Base-by-base conservation (phyloP, 257 asterid genomes). In the Jasminum sambac region DNA sequence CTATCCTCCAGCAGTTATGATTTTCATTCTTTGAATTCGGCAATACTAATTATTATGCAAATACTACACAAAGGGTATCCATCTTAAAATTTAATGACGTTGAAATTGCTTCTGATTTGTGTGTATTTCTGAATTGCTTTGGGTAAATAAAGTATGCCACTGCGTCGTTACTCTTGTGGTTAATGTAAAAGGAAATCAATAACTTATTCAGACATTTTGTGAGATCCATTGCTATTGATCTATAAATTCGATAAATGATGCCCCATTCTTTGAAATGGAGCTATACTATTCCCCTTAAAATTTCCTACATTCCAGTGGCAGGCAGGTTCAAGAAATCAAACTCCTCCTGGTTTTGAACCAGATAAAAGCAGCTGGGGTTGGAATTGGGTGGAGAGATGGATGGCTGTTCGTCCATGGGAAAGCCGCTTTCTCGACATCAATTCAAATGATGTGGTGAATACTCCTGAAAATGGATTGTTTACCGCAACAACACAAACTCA, bases 331-430 rank as follows among this genome's bases (percentile, higher is more conserved):
- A 88, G 91, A 79, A 96, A 83, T 76, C 93, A 80, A 68, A 36
- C 77, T 23, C 59, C 78, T 34, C 83, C 88, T 75, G 93, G 93
- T 46, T 89, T 88, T 73, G 87, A 95, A 72, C 99, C 97, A 11
- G 98, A 95, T 73, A 89, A 80, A 77, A 85, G 84, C 85, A 88
- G 83, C 84, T 95, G 98, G 99, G 95, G 99, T 64, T 95, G 98
- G 99, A 95, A 95, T 72, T 95, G 98, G 99, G 86, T 91, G 81
- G 99, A 95, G 83, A 82, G 99, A 75, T 95, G 99, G 99, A 95
- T 95, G 99, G 99, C 97, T 11, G 99, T 95, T 77, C 96, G 97
- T 69, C 98, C 99, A 34, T 95, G 99, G 99, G 98, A 95, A 82
- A 95, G 89, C 72, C 98, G 99, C 67, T 83, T 95, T 81, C 72